Conservation (phyloP, 306 rosid species). For the Gastrolobium villosum region DNA sequence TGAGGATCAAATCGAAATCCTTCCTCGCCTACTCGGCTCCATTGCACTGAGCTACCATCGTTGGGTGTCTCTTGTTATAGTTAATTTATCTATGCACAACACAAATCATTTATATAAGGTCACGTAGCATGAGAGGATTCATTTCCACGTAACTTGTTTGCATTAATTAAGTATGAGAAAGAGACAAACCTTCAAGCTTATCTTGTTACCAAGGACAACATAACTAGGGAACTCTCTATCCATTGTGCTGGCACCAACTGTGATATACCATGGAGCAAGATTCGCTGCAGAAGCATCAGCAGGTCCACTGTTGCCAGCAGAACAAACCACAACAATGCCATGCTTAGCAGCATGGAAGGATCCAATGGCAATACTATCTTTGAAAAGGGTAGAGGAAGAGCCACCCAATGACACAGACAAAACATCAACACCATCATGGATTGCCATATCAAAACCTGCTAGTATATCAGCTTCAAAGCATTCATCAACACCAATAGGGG, state of each 20-base stretch:
- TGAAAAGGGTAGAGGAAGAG: constrained; percentile 52
- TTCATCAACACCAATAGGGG: constrained; percentile 61
- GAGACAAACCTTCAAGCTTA: constrained; percentile 59
- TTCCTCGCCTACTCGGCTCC: too few species aligned
- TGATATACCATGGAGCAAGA: constrained; percentile 80
- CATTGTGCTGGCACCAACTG: constrained; percentile 93
- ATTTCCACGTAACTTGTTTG: not conserved
- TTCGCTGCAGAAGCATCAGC: constrained; percentile 61
- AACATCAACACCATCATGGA: constrained; percentile 83
- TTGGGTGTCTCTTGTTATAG: too few species aligned
- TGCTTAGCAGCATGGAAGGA: constrained; percentile 80
- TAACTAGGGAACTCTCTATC: constrained; percentile 79
- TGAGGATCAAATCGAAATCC: too few species aligned
- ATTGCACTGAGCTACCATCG: too few species aligned
- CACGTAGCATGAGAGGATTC: too few species aligned
- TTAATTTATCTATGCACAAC: too few species aligned
- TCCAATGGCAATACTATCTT: constrained; percentile 82
- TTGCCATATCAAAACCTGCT: constrained; percentile 83
- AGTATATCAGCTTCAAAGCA: constrained; percentile 89
- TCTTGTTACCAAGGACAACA: constrained; percentile 66
- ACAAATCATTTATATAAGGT: too few species aligned
- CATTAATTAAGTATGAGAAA: not conserved
- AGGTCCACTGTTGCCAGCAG: constrained; percentile 92
- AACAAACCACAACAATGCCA: constrained; percentile 88
- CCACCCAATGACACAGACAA: constrained; percentile 87